Percentiles rank a stretch among this genome's conserved stretches.
phyloP scores from a whole-genome alignment of 139 green algal species.

The Zygnema circumcarinatum region DNA sequence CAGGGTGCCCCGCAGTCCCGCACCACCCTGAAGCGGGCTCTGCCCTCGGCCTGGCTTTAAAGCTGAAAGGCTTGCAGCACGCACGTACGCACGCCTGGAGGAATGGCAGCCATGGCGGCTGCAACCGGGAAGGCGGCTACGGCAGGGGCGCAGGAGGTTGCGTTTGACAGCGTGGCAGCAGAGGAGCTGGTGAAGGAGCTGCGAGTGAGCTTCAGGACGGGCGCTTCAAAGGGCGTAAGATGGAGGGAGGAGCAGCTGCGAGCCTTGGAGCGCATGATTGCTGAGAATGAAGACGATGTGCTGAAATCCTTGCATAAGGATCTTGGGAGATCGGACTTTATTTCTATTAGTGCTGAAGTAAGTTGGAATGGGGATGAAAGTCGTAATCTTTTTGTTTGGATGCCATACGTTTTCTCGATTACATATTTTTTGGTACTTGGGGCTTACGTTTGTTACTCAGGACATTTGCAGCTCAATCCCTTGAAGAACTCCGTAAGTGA shows the following conservation, averaged over 20 bases:
- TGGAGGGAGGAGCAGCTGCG: constrained; percentile 42
- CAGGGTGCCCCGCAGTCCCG: too few relatives aligned
- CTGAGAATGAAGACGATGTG: constrained; percentile 40
- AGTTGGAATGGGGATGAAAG: neutral
- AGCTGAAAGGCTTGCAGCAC: too few relatives aligned
- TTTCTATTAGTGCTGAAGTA: neutral
- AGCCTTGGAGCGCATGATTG: constrained; percentile 26
- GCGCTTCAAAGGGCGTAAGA: neutral
- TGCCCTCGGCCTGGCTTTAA: too few relatives aligned
- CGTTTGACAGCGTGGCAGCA: neutral
- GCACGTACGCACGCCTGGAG: too few relatives aligned
- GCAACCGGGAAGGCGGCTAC: neutral
- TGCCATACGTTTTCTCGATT: neutral
- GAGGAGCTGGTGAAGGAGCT: constrained; percentile 9
- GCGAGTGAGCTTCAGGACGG: constrained; percentile 2
- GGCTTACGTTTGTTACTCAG: neutral
- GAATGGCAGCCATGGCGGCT: neutral
- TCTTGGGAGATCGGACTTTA: neutral
- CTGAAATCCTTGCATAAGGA: constrained; percentile 5
- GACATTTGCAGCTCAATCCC: neutral
- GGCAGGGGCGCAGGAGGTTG: neutral
- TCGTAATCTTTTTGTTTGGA: neutral
- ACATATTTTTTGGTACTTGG: neutral
- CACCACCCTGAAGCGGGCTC: too few relatives aligned
- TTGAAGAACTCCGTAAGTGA: neutral